Base-by-base conservation (phyloP, 768 basidiomycete species). In the Panellus pusillus region DNA sequence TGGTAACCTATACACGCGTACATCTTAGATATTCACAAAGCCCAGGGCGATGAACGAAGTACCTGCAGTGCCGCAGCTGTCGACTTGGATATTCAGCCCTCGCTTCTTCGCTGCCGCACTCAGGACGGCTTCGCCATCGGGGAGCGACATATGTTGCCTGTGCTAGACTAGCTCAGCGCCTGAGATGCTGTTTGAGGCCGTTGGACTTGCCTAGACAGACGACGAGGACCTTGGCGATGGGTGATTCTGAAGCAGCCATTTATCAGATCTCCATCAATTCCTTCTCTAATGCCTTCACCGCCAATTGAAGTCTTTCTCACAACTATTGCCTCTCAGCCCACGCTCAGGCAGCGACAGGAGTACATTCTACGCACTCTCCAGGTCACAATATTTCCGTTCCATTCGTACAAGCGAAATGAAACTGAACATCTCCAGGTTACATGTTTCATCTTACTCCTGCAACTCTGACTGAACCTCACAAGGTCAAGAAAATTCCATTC, bases 61-160 rank as follows among this genome's bases (percentile, higher is more conserved):
- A 13, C 80, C 86, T 9, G 83, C 84, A 1, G 92, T 96, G 1
- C 93, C 93, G 61, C 87, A 89, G 46, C 90, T 92, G 61, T 94
- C 91, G 28, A 94, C 87, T 12, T 68, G 63, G 56, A 94, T 76
- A 44, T 86, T 78, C 37, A 91, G 64, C 12, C 82, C 83, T 31
- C 89, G 83, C 62, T 84, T 78, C 44, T 75, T 70, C 9, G 88
- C 89, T 52, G 83, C 78, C 49, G 91, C 78, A 55, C 72, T 76
- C 28, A 95, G 77, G 19, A 95, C 89, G 2, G 92, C 93, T 72
- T 94, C 91, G 28, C 92, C 84, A 96, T 91, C 0, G 93, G 93
- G 19, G 91, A 93, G 31, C 93, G 86, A 66, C 92, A 92, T 54
- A 92, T 91, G 66, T 92, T 92, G 12, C 89, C 89, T 78, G 41